Conservation (phyloP, 2,329 filamentous ascomycete species). For the Fusarium metavorans region DNA sequence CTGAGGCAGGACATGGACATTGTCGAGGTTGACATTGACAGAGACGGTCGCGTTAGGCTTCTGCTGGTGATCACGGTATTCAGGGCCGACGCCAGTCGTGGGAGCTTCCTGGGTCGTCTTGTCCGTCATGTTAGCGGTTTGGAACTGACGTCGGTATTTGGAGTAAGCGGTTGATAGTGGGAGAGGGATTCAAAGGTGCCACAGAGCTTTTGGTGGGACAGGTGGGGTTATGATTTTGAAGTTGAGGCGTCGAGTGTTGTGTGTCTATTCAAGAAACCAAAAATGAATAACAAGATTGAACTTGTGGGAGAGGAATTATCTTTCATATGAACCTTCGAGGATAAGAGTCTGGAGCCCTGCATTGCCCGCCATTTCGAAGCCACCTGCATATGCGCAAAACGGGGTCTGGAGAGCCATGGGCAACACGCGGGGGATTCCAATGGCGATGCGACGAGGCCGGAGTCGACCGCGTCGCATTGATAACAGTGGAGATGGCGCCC, state of each 20-base stretch:
- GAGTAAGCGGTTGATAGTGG: conserved; percentile 21
- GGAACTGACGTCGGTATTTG: conserved; percentile 10
- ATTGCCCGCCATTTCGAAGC: conserved; percentile 33
- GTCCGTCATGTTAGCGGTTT: conserved; percentile 44
- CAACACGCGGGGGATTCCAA: conserved; percentile 16
- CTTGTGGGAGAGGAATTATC: conserved; percentile 24
- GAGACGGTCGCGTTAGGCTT: conserved; percentile 93
- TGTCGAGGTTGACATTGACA: conserved; percentile 81
- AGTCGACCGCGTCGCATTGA: conserved; percentile 34
- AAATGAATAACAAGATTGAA: conserved; percentile 19
- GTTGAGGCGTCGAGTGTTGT: background rate
- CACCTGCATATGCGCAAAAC: conserved; percentile 44
- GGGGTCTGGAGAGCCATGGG: conserved; percentile 30
- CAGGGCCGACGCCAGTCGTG: conserved; percentile 80
- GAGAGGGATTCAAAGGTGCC: conserved; percentile 6
- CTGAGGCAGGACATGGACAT: conserved; percentile 90
- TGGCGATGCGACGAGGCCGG: conserved; percentile 17
- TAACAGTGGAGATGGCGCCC: conserved; percentile 1
- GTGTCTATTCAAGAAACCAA: background rate
- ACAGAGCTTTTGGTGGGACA: conserved; percentile 12
- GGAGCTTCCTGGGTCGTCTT: conserved; percentile 40
- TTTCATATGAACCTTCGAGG: conserved; percentile 36
- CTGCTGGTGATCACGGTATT: conserved; percentile 80
- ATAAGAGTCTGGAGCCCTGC: conserved; percentile 37
- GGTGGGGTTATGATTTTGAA: conserved; percentile 13